phyloP scores from a whole-genome alignment of 257 asterid genomes.

The Fraxinus cuspidata region DNA sequence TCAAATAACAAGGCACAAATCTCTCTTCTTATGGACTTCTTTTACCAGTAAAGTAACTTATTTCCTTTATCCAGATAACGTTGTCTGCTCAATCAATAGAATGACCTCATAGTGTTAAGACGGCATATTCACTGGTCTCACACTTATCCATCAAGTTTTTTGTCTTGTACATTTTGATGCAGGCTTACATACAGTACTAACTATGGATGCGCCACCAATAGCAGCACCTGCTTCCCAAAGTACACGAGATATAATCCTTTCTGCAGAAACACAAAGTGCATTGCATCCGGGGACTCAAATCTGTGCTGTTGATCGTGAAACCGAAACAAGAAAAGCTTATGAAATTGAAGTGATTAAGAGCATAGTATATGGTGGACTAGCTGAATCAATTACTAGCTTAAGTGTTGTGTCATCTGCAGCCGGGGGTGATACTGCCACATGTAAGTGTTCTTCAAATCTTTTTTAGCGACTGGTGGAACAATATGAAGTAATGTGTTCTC shows the following conservation, averaged over 20 bases:
- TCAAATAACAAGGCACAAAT: background rate
- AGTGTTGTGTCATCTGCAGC: conserved; percentile 81
- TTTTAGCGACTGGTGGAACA: background rate
- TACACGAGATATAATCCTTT: conserved; percentile 10
- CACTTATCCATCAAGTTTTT: conserved; percentile 9
- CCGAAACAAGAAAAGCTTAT: conserved; percentile 40
- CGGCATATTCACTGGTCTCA: background rate
- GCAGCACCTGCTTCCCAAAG: conserved; percentile 22
- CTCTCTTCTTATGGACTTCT: background rate
- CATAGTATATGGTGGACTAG: conserved; percentile 76
- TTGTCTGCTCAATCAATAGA: too few species aligned
- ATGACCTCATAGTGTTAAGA: background rate
- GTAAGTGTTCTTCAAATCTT: conserved; percentile 45
- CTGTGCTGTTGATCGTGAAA: conserved; percentile 28
- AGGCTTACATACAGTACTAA: conserved; percentile 62
- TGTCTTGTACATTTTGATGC: conserved; percentile 32
- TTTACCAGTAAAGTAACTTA: background rate
- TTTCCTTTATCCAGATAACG: too few species aligned
- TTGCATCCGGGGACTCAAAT: conserved; percentile 34
- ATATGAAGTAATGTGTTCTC: background rate
- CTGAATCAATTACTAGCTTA: conserved; percentile 70
- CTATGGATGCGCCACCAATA: conserved; percentile 42
- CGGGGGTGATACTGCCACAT: conserved; percentile 69
- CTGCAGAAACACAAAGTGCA: conserved; percentile 33
- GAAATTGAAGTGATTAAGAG: conserved; percentile 72